A percentile compares a stretch with the other conserved stretches of the same genome.
These are phyloP conservation scores for Naganishia kalamii DNA, from an alignment of 768 basidiomycete genomes.

Conservation along the genomic window DNA sequence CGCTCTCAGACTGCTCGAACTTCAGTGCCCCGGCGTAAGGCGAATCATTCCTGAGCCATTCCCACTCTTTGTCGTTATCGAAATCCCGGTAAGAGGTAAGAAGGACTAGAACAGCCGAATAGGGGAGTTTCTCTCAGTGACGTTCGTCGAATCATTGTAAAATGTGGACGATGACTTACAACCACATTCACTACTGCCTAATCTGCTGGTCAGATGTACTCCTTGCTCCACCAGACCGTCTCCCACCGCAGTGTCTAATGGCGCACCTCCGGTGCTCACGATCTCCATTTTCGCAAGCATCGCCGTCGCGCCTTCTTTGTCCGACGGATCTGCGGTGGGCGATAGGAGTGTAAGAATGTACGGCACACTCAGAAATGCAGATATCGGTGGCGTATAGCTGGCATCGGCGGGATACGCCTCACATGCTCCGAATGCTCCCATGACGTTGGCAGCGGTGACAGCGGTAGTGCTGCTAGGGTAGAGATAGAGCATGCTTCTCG, in stretches of 20 bases:
- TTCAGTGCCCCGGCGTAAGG: constrained; percentile 33
- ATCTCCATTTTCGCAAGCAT: constrained; percentile 51
- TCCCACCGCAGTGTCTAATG: constrained; percentile 54
- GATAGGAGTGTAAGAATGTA: constrained; percentile 51
- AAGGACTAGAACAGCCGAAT: constrained; percentile 30
- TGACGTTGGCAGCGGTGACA: constrained; percentile 52
- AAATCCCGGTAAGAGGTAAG: constrained; percentile 53
- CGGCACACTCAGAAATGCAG: constrained; percentile 42
- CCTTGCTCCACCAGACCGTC: constrained; percentile 51
- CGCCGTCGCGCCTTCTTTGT: constrained; percentile 41
- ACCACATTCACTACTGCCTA: constrained; percentile 47
- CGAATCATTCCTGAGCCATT: constrained; percentile 50
- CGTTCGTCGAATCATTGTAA: neutral
- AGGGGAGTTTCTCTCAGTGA: too few relatives aligned
- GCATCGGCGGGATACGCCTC: neutral
- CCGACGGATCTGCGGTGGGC: constrained; percentile 46
- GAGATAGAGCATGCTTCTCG: constrained; percentile 49
- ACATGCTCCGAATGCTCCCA: constrained; percentile 47
- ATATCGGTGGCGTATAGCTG: constrained; percentile 5
- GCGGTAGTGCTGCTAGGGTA: constrained; percentile 51
- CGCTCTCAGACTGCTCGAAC: constrained; percentile 42
- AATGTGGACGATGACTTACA: constrained; percentile 28
- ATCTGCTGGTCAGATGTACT: constrained; percentile 48
- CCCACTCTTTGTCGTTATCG: constrained; percentile 54
- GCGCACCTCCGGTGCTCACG: constrained; percentile 54